Evolutionary conservation across 2,329 filamentous ascomycete genomes (phyloP), one percentile per base, ranked within the genome.

Genomic region (Dryadomyces sulphureus): DNA sequence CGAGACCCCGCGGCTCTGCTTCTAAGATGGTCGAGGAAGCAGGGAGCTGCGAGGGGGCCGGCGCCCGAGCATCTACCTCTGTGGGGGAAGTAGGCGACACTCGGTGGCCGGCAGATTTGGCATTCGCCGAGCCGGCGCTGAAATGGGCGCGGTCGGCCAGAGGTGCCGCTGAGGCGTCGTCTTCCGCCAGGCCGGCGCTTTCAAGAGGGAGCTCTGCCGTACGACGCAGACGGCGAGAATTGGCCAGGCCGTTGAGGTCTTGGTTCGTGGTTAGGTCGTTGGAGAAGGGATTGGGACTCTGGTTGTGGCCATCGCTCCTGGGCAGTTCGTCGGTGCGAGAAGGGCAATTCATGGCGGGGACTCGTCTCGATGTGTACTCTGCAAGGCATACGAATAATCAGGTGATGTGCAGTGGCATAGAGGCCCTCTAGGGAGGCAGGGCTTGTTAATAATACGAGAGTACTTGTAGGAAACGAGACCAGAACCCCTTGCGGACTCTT

Each of bases 201-300:
- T 54, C 50, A 40, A 58, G 55, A 30, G 52, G 25, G 45, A 49
- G 25, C 36, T 51, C 39, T 3, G 45, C 35, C 5, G 46, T 25
- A 16, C 53, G 54, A 17, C 57, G 53, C 45, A 55, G 57, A 36
- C 54, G 55, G 22, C 62, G 55, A 20, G 58, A 47, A 46, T 75
- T 77, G 42, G 67, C 69, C 53, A 72, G 63, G 49, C 68, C 66
- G 53, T 72, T 70, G 48, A 78, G 59, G 53, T 77, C 73, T 48
- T 69, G 67, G 49, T 72, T 69, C 14, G 73, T 77, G n/a, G 71
- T 74, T 41, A 72, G 63, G 54, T 77, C 73, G 51, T 68, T 67
- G 27, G 71, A 68, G 41, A 77, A 60, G 7, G 60, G 60, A 52
- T 68, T 64, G 11, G 74, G 75, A 52, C 62, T 75, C 58, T 78